Base-by-base conservation (phyloP, 2,329 filamentous ascomycete species). In the Juglanconis sp. region DNA sequence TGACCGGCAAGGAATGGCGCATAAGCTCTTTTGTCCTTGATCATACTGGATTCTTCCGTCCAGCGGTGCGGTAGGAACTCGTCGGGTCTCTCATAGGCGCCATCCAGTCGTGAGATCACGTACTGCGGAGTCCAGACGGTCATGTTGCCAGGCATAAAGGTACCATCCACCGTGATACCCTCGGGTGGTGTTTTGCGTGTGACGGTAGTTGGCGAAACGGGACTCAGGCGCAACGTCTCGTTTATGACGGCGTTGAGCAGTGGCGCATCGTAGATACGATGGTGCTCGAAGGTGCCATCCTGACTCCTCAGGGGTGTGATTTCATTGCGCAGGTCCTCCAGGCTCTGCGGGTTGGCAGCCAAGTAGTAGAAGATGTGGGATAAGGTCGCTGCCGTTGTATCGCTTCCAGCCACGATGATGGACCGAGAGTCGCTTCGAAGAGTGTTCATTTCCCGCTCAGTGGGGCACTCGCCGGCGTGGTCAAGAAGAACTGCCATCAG, bases 161-260 rank as follows among this genome's bases (percentile, higher is more conserved):
- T 38, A 6, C 11, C 35, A 6, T 11, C 35, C 6, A 38, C 11
- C 6, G 35, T 38, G 35, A 38, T 38, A 11, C 35, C 35, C 11
- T 38, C 35, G 11, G 35, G 35, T 6, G 35, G 35, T 6, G 35
- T 38, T 6, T 6, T 38, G 6, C 35, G 35, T 11, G 11, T 38
- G 6, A 38, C 11, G 6, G 35, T 38, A 6, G 35, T 6, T n/a
- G n/a, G n/a, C 6, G 35, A 6, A 68, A 64, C 4, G 2, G 71
- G 72, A 59, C 69, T 65, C 2, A 74, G 59, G 1, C 73, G 64
- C 15, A 75, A 49, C 0, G 69, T 59, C 56, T 75, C 73, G 50
- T 73, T 69, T 46, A 75, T 72, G 5, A 68, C 62, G 6, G 65
- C 72, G 59, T 69, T 68, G 3, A 71, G 62, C 35, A 63, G 64